Conservation (phyloP, 495 filamentous ascomycete genomes). For the Hypoxylon lenormandii region DNA sequence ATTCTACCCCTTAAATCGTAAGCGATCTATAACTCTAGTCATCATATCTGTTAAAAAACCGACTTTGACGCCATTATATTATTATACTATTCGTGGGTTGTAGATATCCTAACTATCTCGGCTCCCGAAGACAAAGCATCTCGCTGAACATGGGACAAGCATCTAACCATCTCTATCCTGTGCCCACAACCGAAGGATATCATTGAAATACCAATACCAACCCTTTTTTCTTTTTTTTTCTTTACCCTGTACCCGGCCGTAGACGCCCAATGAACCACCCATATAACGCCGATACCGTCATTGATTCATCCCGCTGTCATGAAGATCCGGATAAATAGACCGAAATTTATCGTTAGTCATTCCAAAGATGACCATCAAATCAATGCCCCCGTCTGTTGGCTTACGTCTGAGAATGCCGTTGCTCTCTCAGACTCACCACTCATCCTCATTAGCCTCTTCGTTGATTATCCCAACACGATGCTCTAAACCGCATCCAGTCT, state of each 20-base stretch:
- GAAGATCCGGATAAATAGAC: slow-evolving; percentile 1
- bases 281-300: slow-evolving; percentile 16
- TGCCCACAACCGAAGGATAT: slow-evolving; percentile 33
- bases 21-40: not conserved
- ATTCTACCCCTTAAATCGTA: not conserved
- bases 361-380: not conserved
- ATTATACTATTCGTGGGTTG: slow-evolving; percentile 22
- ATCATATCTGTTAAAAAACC: not conserved
- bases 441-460: slow-evolving; percentile 11
- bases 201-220: slow-evolving; percentile 29
- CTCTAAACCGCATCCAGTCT: not conserved
- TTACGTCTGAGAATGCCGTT: not conserved
- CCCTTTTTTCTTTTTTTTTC: slow-evolving; percentile 25
- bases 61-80: slow-evolving; percentile 27
- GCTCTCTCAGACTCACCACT: slow-evolving; percentile 1
- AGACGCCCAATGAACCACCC: slow-evolving; percentile 25
- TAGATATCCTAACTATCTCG: slow-evolving; percentile 22
- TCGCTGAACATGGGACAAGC: slow-evolving; percentile 21
- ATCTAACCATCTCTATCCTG: slow-evolving; percentile 14
- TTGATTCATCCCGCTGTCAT: slow-evolving; percentile 9
- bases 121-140: slow-evolving; percentile 13
- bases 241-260: slow-evolving; percentile 2
- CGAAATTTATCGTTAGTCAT: slow-evolving; percentile 25
- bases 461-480: not conserved
- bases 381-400: not conserved